These are phyloP conservation scores for Fusarium bactridioides DNA, from an alignment of 2,329 filamentous ascomycete species.

Conservation along the genomic window DNA sequence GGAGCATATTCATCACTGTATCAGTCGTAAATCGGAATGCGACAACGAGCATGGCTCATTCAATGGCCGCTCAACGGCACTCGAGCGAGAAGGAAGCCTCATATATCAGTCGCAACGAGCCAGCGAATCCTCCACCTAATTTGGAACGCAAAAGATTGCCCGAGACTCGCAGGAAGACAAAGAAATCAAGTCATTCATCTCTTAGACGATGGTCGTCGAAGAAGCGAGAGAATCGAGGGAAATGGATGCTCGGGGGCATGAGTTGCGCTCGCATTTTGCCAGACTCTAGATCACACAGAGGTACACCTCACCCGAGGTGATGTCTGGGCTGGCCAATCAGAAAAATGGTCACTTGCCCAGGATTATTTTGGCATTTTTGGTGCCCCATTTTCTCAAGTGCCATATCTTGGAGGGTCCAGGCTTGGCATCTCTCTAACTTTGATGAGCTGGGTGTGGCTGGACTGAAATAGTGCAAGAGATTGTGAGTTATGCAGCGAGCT, in stretches of 20 bases:
- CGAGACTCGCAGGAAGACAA: slow-evolving; percentile 24
- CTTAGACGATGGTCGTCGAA: slow-evolving; percentile 42
- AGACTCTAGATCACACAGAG: slow-evolving; percentile 46
- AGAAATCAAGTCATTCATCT: slow-evolving; percentile 46
- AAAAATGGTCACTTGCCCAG: slow-evolving; percentile 48
- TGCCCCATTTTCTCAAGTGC: slow-evolving; percentile 44
- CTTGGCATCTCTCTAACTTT: slow-evolving; percentile 33
- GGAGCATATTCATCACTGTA: slow-evolving; percentile 1
- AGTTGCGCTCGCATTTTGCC: slow-evolving; percentile 41
- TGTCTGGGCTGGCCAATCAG: slow-evolving; percentile 49
- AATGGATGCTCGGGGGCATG: slow-evolving; percentile 42
- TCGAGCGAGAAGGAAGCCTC: slow-evolving; percentile 17
- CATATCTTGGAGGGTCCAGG: slow-evolving; percentile 37
- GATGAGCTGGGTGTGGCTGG: slow-evolving; percentile 40
- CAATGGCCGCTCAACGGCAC: slow-evolving; percentile 25
- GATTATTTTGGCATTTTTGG: slow-evolving; percentile 48
- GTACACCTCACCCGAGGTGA: slow-evolving; percentile 47
- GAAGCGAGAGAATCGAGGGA: slow-evolving; percentile 41
- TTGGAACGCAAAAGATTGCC: slow-evolving; percentile 36
- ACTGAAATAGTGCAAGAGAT: slow-evolving; percentile 29
- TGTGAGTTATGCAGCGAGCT: slow-evolving; percentile 20
- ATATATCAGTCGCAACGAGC: slow-evolving; percentile 27
- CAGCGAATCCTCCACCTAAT: slow-evolving; percentile 15
- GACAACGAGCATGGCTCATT: slow-evolving; percentile 42
- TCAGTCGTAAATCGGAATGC: slow-evolving; percentile 44